Evolutionary conservation across 2,329 filamentous ascomycete species (phyloP), one percentile per base, ranked within the genome.

Genomic region (Pseudogymnoascus verrucosus): DNA sequence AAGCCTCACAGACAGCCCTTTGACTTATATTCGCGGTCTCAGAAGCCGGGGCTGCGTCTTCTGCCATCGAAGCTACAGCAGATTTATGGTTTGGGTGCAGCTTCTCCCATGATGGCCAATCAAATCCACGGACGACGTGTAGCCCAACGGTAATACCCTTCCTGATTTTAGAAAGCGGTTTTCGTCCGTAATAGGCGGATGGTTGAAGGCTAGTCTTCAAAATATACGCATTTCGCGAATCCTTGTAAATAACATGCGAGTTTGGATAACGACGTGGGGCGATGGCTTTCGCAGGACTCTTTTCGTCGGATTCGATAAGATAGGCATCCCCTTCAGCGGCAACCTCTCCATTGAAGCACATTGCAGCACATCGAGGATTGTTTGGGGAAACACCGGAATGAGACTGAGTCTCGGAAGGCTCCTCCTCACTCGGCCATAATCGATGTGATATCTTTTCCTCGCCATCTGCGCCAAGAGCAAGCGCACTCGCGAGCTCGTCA

Each of bases 81-180:
- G 66, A 69, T 65, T 70, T 71, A 47, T 72, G 72, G 2, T 69
- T 66, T 60, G 73, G 63, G 64, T 96, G 85, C 10, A 92, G 74
- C 62, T 83, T 87, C 66, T 90, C 84, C 93, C 93, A 99, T 1
- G 79, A 77, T 36, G 82, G 80, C 67, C 89, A 84, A 73, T 96
- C 87, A 70, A 99, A 99, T 0, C 95, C 95, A 64, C 95, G 86
- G 14, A 96, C 83, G n/a, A 98, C 89, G 3, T 89, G 87, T 12
- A 96, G 85, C 0, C 95, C 95, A 62, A 99, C 87, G 5, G 87
- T 87, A 61, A 88, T 78, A 0, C 91, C 92, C 76, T 90, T 96
- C 37, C 61, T 71, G 63, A 98, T 95, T 69, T 93, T 92, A 42
- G 87, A 83, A 2, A 97, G 80, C 0, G 95, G 95, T 60, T 86